A percentile compares a stretch with the other conserved stretches of the same genome.
Evolutionary conservation across 208 protist species (phyloP).

Genomic region (Leishmania lainsoni): DNA sequence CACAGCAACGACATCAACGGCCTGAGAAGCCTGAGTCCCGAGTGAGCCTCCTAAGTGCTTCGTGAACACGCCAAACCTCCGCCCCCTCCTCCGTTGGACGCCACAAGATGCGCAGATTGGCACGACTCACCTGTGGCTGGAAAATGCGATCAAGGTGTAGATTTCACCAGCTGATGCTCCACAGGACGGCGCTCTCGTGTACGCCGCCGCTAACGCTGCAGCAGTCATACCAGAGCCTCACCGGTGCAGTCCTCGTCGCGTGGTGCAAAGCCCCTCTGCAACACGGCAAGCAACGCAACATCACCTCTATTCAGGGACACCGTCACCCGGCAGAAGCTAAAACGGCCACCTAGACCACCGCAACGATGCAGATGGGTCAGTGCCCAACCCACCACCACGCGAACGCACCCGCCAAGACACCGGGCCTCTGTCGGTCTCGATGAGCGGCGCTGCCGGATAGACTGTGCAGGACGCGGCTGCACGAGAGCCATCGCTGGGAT

Average conservation of each 20-base stretch:
- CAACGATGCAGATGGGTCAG: slow-evolving; percentile 20
- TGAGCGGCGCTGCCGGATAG: slow-evolving; percentile 25
- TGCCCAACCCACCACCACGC: slow-evolving; percentile 12
- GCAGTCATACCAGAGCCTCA: too few species aligned
- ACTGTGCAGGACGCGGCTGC: slow-evolving; percentile 15
- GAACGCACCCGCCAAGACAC: not conserved
- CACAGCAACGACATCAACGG: too few species aligned
- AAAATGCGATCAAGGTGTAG: slow-evolving; percentile 23
- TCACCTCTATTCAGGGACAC: slow-evolving; percentile 15
- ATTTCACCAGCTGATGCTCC: slow-evolving; percentile 28
- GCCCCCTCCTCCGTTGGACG: not conserved
- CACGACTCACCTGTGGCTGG: slow-evolving; percentile 17
- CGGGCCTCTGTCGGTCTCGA: slow-evolving; percentile 1
- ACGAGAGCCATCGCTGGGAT: slow-evolving; percentile 16
- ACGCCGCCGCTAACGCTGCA: slow-evolving; percentile 6
- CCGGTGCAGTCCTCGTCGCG: not conserved
- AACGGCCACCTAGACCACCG: slow-evolving; percentile 22
- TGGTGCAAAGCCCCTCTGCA: not conserved
- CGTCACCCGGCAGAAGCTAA: slow-evolving; percentile 16
- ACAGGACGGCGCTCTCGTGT: slow-evolving; percentile 17
- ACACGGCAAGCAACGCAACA: slow-evolving; percentile 2
- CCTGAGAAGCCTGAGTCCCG: not conserved
- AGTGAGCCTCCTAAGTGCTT: slow-evolving; percentile 25
- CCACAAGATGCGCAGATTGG: slow-evolving; percentile 24
- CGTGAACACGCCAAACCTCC: slow-evolving; percentile 16